phyloP scores from a whole-genome alignment of 345 rosid species.

The Atalantia buxifolia region DNA sequence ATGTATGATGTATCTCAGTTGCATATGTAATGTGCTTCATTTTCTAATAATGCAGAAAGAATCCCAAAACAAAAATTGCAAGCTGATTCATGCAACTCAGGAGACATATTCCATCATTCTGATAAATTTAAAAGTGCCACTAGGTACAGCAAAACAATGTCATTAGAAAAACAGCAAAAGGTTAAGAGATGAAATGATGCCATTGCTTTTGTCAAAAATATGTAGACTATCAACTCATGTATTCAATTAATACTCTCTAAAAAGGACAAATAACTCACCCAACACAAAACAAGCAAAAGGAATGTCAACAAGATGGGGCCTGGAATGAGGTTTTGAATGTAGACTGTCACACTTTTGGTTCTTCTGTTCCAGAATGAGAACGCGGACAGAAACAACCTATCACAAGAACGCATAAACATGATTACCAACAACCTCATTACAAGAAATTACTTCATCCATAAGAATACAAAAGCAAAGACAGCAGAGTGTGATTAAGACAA shows the following conservation, averaged over 20 bases:
- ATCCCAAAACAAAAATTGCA: neutral
- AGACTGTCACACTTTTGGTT: conserved; percentile 16
- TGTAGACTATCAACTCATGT: neutral
- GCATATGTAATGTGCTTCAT: neutral
- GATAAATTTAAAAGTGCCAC: neutral
- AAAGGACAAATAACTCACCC: conserved; percentile 45
- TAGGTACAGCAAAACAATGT: neutral
- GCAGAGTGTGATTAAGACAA: neutral
- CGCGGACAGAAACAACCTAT: conserved; percentile 59
- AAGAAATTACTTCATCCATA: neutral
- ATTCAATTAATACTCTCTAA: neutral
- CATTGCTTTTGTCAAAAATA: neutral
- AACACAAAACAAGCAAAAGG: conserved; percentile 73
- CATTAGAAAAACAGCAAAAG: neutral
- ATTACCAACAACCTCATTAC: neutral
- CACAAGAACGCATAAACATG: conserved; percentile 18
- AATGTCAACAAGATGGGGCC: conserved; percentile 43
- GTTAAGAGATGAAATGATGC: neutral
- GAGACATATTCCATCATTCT: neutral
- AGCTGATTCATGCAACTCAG: neutral
- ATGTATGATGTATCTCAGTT: neutral
- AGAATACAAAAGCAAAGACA: neutral
- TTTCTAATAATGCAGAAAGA: neutral
- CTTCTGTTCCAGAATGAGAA: conserved; percentile 56
- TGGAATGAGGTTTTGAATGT: conserved; percentile 22